These are phyloP conservation scores for Phlebiopsis gigantea DNA, from an alignment of 768 basidiomycete species.

Conservation along the genomic window DNA sequence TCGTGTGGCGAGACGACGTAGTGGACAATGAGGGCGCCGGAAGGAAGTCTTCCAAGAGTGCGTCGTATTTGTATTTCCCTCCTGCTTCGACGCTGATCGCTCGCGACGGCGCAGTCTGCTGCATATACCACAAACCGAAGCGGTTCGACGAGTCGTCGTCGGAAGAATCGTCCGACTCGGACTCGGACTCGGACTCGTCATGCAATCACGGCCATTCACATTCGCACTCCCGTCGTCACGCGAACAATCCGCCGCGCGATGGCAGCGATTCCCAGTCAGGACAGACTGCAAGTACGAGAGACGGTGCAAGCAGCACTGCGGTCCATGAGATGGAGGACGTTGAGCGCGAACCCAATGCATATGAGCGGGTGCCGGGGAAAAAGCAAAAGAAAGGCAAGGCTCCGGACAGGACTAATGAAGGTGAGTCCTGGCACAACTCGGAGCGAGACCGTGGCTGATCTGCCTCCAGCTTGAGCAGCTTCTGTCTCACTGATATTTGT, in stretches of 20 bases:
- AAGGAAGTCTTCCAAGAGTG: constrained; percentile 92
- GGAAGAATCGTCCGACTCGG: constrained; percentile 53
- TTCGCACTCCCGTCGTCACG: constrained; percentile 10
- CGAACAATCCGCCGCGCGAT: constrained; percentile 12
- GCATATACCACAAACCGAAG: constrained; percentile 85
- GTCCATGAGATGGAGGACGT: constrained; percentile 22
- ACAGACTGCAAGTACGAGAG: constrained; percentile 10
- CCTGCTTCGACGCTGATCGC: not conserved
- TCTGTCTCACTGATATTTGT: not conserved
- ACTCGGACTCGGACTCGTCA: constrained; percentile 31
- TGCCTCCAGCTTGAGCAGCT: not conserved
- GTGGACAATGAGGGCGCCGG: constrained; percentile 90
- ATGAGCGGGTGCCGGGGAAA: constrained; percentile 29
- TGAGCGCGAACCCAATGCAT: constrained; percentile 27
- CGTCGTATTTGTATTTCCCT: no score
- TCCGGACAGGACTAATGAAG: not conserved
- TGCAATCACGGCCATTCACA: constrained; percentile 17
- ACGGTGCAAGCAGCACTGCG: constrained; percentile 15
- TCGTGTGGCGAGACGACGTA: constrained; percentile 81
- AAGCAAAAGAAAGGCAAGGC: constrained; percentile 19
- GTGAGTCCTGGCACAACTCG: not conserved
- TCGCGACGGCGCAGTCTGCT: constrained; percentile 61
- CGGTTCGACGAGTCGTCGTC: constrained; percentile 77
- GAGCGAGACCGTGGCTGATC: not conserved
- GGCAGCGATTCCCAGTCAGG: constrained; percentile 8